phyloP scores from a whole-genome alignment of 352 stramenopile genomes.

The Phytophthora boehmeriae region DNA sequence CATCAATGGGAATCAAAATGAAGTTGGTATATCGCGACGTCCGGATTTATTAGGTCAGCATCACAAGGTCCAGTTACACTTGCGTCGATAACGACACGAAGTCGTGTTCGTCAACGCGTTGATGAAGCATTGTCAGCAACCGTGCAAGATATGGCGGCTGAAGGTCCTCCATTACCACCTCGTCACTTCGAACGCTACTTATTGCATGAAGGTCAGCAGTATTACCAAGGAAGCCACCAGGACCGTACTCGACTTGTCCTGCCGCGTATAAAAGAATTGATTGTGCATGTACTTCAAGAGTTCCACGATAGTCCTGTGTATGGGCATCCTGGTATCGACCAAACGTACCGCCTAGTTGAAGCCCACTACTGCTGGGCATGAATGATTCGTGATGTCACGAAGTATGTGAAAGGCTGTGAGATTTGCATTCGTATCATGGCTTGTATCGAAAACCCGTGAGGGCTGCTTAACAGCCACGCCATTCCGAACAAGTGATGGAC shows the following conservation, averaged over 20 bases:
- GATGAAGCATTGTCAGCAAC: background rate
- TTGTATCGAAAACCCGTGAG: background rate
- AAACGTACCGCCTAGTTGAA: background rate
- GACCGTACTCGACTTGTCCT: background rate
- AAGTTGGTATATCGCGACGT: background rate
- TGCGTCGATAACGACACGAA: background rate
- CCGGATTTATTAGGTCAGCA: background rate
- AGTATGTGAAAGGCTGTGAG: background rate
- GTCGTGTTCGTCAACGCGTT: background rate
- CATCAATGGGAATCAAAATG: background rate
- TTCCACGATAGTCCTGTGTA: background rate
- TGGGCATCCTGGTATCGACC: background rate
- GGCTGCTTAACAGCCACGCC: background rate
- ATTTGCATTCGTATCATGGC: background rate
- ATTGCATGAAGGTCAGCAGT: background rate
- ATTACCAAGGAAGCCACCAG: background rate
- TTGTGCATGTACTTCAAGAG: background rate
- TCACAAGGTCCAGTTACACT: background rate
- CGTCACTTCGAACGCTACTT: background rate
- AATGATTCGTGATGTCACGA: background rate
- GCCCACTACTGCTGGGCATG: background rate
- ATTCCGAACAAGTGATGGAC: background rate
- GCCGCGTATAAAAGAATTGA: background rate
- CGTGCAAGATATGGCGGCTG: background rate
- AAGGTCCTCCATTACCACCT: background rate